Evolutionary conservation across 2,329 filamentous ascomycete species (phyloP), one percentile per base, ranked within the genome.

Genomic region (Alternaria metachromatica): DNA sequence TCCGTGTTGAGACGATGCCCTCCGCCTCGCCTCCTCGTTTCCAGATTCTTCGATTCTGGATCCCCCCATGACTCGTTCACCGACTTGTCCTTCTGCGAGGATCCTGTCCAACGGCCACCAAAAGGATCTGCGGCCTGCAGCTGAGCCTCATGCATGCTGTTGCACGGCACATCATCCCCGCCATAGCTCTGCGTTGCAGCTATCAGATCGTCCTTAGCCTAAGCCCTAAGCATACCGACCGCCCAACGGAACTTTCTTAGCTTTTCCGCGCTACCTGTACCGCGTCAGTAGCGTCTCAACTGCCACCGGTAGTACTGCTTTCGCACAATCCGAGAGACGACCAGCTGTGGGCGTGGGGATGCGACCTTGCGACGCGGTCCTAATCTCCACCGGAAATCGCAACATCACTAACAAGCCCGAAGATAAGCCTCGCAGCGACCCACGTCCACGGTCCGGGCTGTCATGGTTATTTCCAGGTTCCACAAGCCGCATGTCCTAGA

Each of bases 131-230:
- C 60, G 41, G 28, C 48, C 37, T 58, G 55, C 60, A 62, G 55
- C 41, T 58, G 46, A 58, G 60, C 60, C 60, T 62, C 60, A 62
- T 54, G 60, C 60, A 49, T 46, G 33, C 43, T 51, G 18, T 49
- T 56, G 28, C 44, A 28, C 58, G 54, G 60, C 60, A 58, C 60
- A 62, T 58, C 55, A 58, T 62, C 60, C 60, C 60, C 60, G 60
- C 55, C 21, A 48, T 53, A 48, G 55, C 46, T 28, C 41, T 61
- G 58, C 44, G 26, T 45, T 28, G 53, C 45, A 37, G 48, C 48
- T 58, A 53, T 58, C 55, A 57, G 55, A 62, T 62, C 60, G 60
- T 49, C 55, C 28, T 49, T 57, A 13, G 44, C 28, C 20, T 20
- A 43, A 30, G 56, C 56, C 46, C 46, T 50, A 58, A 56, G 18